phyloP scores from a whole-genome alignment of 2,329 filamentous ascomycete genomes.

The Stachybotrys chlorohalonatus region DNA sequence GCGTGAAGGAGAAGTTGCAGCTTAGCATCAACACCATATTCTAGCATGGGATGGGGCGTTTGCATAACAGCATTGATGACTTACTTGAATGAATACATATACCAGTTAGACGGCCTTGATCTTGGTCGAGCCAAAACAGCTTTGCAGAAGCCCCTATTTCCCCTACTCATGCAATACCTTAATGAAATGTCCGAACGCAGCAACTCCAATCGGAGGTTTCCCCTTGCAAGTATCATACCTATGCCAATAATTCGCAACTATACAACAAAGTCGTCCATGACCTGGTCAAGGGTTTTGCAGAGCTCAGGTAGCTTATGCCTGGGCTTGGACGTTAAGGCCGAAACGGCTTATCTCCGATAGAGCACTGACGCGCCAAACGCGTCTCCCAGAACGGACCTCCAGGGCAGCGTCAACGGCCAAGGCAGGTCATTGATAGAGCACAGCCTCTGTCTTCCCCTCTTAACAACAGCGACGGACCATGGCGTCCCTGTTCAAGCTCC shows the following conservation, averaged over 20 bases:
- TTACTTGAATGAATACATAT: neutral
- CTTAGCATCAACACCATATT: conserved; percentile 1
- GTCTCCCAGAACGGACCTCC: conserved; percentile 9
- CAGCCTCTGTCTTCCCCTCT: conserved; percentile 31
- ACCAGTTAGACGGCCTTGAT: neutral
- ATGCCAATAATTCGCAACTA: no score
- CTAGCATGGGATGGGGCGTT: conserved; percentile 13
- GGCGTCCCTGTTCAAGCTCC: conserved; percentile 37
- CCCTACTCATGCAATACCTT: no score
- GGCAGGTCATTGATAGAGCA: conserved; percentile 5
- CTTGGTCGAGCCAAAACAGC: no score
- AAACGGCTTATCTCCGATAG: neutral
- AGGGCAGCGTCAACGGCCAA: neutral
- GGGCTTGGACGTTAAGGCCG: neutral
- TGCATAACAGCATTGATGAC: neutral
- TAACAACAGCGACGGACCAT: conserved; percentile 10
- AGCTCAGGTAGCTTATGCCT: no score
- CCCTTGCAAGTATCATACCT: no score
- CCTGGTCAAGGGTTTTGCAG: no score
- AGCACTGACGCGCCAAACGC: conserved; percentile 16
- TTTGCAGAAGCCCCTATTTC: no score
- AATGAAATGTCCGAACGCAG: no score
- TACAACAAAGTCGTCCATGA: no score
- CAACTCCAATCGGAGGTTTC: no score
- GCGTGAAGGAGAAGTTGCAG: neutral